Conservation (phyloP, 345 rosid genomes). For the Moricandia arvensis region DNA sequence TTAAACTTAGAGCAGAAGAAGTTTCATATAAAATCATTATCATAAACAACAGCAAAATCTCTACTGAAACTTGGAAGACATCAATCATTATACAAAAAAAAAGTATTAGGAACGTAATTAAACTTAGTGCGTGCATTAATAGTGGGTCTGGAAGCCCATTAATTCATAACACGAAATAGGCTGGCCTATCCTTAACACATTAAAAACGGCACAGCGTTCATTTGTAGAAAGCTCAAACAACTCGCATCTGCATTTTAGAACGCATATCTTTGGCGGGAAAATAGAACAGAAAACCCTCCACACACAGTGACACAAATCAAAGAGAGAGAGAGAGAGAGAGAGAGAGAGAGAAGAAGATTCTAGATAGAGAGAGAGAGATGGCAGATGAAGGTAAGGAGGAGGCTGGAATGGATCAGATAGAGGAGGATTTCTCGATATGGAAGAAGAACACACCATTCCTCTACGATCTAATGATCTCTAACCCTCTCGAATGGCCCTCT, state of each 20-base stretch:
- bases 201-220: background rate
- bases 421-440: slow-evolving; percentile 68
- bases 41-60: background rate
- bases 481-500: slow-evolving; percentile 93
- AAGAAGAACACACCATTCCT: slow-evolving; percentile 82
- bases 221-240: background rate
- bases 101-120: background rate
- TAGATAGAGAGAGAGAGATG: background rate
- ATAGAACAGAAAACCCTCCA: slow-evolving; percentile 15
- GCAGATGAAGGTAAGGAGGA: slow-evolving; percentile 55
- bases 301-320: background rate
- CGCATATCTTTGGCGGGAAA: slow-evolving; percentile 32
- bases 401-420: slow-evolving; percentile 51
- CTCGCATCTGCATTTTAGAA: background rate
- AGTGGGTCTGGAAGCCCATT: background rate
- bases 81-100: background rate
- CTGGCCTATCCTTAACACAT: background rate
- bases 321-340: background rate
- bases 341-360: background rate
- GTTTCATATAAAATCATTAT: background rate
- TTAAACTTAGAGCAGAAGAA: background rate
- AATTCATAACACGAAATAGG: background rate
- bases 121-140: slow-evolving; percentile 1
- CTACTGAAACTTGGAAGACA: background rate
- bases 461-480: slow-evolving; percentile 82